Evolutionary conservation across 495 filamentous ascomycete genomes (phyloP), one percentile per base, ranked within the genome.

Genomic region (Neurospora sp.): DNA sequence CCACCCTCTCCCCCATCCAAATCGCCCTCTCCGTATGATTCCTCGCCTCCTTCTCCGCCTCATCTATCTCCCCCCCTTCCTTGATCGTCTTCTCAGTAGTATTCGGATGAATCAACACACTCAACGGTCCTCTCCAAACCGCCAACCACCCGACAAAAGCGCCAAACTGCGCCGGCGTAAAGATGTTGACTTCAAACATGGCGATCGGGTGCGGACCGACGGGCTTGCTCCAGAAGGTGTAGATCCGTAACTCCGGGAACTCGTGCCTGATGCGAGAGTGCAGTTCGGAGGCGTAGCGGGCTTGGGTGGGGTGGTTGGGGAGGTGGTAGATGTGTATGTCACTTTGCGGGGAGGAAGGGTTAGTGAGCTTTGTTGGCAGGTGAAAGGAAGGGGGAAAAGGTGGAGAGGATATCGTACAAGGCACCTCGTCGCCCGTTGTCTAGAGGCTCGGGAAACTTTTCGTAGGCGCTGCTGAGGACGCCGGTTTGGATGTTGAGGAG

Each of bases 151-250:
- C 85, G 28, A 97, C 80, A 76, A 97, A 95, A 0, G 94, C 94
- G 4, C 94, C 94, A 76, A 97, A 96, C 80, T 97, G 92, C 6
- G 89, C 89, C 0, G 94, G 94, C 0, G 90, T 93, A 80, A 94
- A 92, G 37, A 97, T 43, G 74, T 96, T 96, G 19, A 97, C 94
- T 81, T 97, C 94, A 76, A 97, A 93, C 94, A 97, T 97, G 66
- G 89, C 92, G 0, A 93, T 82, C 0, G 91, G 90, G 77, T 97
- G 94, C 3, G 94, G 94, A 0, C 94, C 94, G 7, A 97, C 79
- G 4, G 93, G 93, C 45, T 83, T 79, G 76, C 96, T 90, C 85
- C 88, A 96, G 75, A 96, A 84, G 3, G 81, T 83, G 80, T 97
- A 97, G 76, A 96, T 90, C 54, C 93, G 88, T 21, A 97, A 86